Evolutionary conservation across 441 rosid species (phyloP), one percentile per base, ranked within the genome.

Genomic region (Pelargonium fulgidum): DNA sequence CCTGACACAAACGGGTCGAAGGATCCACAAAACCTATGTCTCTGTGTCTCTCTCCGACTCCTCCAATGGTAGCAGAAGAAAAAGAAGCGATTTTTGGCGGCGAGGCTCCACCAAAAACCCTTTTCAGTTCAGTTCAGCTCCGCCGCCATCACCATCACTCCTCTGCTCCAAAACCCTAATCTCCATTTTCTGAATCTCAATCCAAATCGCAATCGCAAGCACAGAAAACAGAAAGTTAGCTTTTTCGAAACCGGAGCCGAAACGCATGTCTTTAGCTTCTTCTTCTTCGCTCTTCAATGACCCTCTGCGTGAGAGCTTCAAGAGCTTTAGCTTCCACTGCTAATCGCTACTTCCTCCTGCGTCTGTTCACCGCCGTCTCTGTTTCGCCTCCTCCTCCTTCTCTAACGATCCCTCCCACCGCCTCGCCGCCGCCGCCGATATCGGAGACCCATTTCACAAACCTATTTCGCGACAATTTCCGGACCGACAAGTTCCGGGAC

Each of bases 241-340:
- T 24, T 24, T 1, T 24, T 24, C 26, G 2, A 0, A 17, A 17
- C 12, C 62, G 12, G 26, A 58, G 62, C 62, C 62, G 1, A 19
- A 58, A 58, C 62, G 62, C 62, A 58, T 58, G 62, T 17, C 62
- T 56, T 56, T 58, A 58, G 5, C 62, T 58, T 9, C 62, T 58
- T 9, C 62, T 19, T 9, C 62, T 58, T 24, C 62, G 62, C 62
- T 58, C 62, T 10, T 76, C 82, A 79, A 88, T 86, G 93, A 84
- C 75, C 81, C 82, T 82, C 78, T 72, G 78, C 70, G 67, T 62
- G 76, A 77, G 83, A 84, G 83, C 84, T 77, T 80, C 86, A 72
- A 84, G 78, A 84, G 81, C 84, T 73, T 77, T 79, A 66, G 70
- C 75, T 26, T 50, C 72, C 36, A 65, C 76, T 66, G 69, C 74